Conservation (phyloP, 2,329 filamentous ascomycete genomes). For the Mycosphaerella arachidis region DNA sequence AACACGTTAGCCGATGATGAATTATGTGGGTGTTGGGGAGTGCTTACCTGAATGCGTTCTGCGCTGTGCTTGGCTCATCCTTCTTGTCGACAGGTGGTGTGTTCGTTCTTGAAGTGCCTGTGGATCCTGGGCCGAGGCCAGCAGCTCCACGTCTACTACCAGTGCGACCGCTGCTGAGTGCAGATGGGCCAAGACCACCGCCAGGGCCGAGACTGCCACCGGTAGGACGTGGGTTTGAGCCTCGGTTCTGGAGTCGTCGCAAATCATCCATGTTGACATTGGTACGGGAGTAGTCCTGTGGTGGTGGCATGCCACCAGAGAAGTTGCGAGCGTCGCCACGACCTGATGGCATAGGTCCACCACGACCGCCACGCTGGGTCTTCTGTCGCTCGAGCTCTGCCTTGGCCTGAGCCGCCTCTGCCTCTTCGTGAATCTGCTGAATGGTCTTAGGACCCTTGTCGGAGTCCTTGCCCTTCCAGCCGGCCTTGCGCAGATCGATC, state of each 20-base stretch:
- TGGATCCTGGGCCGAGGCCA: conserved; percentile 50
- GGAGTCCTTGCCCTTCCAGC: conserved; percentile 88
- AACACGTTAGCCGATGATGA: conserved; percentile 30
- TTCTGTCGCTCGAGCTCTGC: conserved; percentile 56
- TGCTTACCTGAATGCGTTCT: conserved; percentile 90
- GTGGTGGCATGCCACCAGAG: conserved; percentile 62
- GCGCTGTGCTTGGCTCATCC: conserved; percentile 61
- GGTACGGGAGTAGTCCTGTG: conserved; percentile 67
- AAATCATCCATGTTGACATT: conserved; percentile 89
- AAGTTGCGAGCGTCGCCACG: conserved; percentile 86
- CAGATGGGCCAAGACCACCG: conserved; percentile 56
- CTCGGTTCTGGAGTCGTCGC: conserved; percentile 69
- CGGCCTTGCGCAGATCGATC: conserved; percentile 70
- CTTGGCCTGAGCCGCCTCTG: conserved; percentile 73
- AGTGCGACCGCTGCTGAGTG: conserved; percentile 67
- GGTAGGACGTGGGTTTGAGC: conserved; percentile 54
- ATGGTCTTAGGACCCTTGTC: conserved; percentile 98
- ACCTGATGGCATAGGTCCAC: conserved; percentile 67
- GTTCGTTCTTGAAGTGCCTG: conserved; percentile 79
- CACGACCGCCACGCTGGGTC: conserved; percentile 57
- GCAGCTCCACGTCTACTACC: conserved; percentile 62
- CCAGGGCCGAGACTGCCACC: conserved; percentile 66
- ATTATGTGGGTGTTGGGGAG: not conserved
- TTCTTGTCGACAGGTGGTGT: conserved; percentile 70
- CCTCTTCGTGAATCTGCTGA: conserved; percentile 81